Conservation (phyloP, 2,329 filamentous ascomycete species). For the Hortaea werneckii region DNA sequence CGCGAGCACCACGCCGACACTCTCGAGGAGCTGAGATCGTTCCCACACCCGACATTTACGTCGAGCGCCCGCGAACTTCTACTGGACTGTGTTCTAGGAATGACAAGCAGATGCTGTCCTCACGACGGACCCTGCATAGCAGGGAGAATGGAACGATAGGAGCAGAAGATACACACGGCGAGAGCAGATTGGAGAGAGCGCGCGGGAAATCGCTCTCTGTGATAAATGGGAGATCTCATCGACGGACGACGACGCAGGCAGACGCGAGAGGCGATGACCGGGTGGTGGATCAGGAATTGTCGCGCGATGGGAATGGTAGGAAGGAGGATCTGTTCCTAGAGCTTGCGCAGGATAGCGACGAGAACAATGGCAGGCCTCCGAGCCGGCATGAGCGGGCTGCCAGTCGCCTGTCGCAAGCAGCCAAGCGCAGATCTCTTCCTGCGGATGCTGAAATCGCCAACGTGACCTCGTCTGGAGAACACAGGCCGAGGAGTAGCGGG, state of each 20-base stretch:
- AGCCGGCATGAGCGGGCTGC: conserved; percentile 1
- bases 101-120: neutral
- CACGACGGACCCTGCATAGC: neutral
- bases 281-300: neutral
- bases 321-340: conserved; percentile 10
- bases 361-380: neutral
- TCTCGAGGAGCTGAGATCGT: neutral
- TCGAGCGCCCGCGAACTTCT: neutral
- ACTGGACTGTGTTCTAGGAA: neutral
- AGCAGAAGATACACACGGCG: neutral
- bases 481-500: conserved; percentile 13
- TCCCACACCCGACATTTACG: neutral
- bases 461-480: conserved; percentile 5
- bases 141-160: neutral
- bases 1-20: neutral
- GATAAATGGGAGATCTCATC: neutral
- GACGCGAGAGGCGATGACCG: neutral
- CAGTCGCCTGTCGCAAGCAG: conserved; percentile 39
- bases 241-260: neutral
- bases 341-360: conserved; percentile 5
- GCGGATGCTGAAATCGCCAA: neutral
- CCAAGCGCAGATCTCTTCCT: conserved; percentile 21
- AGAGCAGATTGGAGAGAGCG: neutral
- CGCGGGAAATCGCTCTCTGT: neutral
- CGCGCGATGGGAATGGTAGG: conserved; percentile 1